A percentile compares a stretch with the other conserved stretches of the same genome.
These are phyloP conservation scores for Trichoderma koningiopsis DNA, from an alignment of 2,329 filamentous ascomycete species.

Conservation along the genomic window DNA sequence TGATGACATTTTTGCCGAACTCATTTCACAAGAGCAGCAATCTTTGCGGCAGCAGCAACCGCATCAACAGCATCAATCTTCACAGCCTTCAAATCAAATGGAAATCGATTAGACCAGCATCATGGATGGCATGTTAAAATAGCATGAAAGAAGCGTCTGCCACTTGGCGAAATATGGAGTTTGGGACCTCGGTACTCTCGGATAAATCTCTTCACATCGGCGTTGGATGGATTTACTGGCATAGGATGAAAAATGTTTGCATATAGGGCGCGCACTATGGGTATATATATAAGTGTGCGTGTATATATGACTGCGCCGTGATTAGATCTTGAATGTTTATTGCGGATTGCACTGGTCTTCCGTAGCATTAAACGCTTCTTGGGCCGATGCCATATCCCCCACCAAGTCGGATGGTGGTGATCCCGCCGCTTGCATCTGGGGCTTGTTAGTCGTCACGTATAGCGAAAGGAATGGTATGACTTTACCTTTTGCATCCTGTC, in stretches of 20 bases:
- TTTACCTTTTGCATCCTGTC: conserved; percentile 94
- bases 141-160: neutral
- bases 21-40: conserved; percentile 39
- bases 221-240: conserved; percentile 30
- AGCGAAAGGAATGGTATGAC: neutral
- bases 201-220: conserved; percentile 29
- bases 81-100: conserved; percentile 45
- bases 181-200: conserved; percentile 23
- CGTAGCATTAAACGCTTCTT: conserved; percentile 65
- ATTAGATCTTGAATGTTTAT: conserved; percentile 45
- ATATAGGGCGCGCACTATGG: conserved; percentile 27
- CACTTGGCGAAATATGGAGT: conserved; percentile 5
- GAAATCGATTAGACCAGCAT: conserved; percentile 44
- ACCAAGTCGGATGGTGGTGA: conserved; percentile 89
- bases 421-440: conserved; percentile 92
- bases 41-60: conserved; percentile 17
- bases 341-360: conserved; percentile 66
- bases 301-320: conserved; percentile 28
- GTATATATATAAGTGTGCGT: conserved; percentile 33
- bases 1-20: conserved; percentile 59
- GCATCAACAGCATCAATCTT: conserved; percentile 4
- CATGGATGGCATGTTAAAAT: conserved; percentile 24
- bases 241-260: conserved; percentile 26
- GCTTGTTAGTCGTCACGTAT: conserved; percentile 2
- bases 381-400: conserved; percentile 82